Conservation (phyloP, 78 protist genomes). For the Mantamonas sphyraenae region DNA sequence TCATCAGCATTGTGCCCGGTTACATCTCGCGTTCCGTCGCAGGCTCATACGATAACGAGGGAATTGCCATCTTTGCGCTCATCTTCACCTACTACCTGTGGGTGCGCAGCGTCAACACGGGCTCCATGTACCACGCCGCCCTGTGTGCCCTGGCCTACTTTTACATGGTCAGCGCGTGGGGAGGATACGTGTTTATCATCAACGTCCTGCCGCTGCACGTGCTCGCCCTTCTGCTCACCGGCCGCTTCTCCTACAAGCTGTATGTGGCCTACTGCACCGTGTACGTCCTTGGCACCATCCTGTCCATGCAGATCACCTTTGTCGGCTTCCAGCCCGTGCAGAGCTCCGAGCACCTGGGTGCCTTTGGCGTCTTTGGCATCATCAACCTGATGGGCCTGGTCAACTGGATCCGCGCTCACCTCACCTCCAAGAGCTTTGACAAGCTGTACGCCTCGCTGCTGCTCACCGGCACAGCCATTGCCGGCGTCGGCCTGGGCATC, state of each 20-base stretch:
- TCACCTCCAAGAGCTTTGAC: not conserved
- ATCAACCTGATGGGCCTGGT: not conserved
- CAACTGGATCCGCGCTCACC: not conserved
- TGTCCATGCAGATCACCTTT: conserved; percentile 66
- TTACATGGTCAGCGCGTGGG: conserved; percentile 95
- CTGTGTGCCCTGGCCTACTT: conserved; percentile 72
- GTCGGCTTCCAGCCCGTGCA: conserved; percentile 89
- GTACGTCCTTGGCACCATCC: conserved; percentile 72
- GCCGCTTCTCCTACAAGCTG: conserved; percentile 69
- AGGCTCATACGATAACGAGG: conserved; percentile 98
- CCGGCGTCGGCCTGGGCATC: not conserved
- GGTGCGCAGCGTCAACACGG: conserved; percentile 76
- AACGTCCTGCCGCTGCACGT: conserved; percentile 92
- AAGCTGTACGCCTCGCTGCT: too few species aligned
- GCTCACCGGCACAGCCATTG: too few species aligned
- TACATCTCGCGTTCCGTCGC: conserved; percentile 96
- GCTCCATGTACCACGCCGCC: conserved; percentile 55
- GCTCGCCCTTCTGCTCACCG: conserved; percentile 63
- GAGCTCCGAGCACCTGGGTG: conserved; percentile 91
- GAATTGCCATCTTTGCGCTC: conserved; percentile 93
- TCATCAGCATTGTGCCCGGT: conserved; percentile 51
- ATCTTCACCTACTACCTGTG: conserved; percentile 77
- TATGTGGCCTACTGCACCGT: conserved; percentile 83
- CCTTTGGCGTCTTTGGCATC: conserved; percentile 75
- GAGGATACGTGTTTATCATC: conserved; percentile 98